Evolutionary conservation across 331 rosid species (phyloP).

Genomic region (Acacia pycnantha): DNA sequence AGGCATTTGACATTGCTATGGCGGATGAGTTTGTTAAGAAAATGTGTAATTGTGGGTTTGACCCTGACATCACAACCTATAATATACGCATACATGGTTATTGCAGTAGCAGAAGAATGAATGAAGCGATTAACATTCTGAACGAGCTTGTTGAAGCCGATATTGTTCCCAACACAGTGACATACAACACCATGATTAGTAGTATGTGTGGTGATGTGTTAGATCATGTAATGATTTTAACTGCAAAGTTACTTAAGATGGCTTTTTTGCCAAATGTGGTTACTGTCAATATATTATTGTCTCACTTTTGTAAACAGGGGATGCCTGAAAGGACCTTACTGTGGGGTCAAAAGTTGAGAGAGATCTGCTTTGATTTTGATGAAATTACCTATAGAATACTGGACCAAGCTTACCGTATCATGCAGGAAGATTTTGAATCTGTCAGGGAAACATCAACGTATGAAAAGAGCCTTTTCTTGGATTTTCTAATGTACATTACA

Average conservation of each 20-base stretch:
- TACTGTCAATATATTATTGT: constrained; percentile 69
- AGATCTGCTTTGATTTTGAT: constrained; percentile 59
- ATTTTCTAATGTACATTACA: constrained; percentile 74
- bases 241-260: constrained; percentile 85
- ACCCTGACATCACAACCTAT: constrained; percentile 80
- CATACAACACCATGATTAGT: constrained; percentile 73
- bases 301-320: constrained; percentile 86
- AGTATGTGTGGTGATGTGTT: constrained; percentile 66
- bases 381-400: constrained; percentile 57
- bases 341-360: constrained; percentile 83
- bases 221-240: constrained; percentile 72
- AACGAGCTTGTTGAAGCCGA: constrained; percentile 75
- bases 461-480: constrained; percentile 67
- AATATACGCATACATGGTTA: constrained; percentile 69
- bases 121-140: constrained; percentile 57
- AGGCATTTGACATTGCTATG: constrained; percentile 67
- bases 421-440: constrained; percentile 45
- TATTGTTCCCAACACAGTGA: constrained; percentile 68
- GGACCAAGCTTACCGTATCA: constrained; percentile 49
- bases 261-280: constrained; percentile 69
- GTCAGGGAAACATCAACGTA: constrained; percentile 39
- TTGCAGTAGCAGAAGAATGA: constrained; percentile 53
- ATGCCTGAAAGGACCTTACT: constrained; percentile 78
- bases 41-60: constrained; percentile 61
- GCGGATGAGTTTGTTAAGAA: constrained; percentile 59